Evolutionary conservation across 306 rosid species (phyloP).

Genomic region (Acmispon strigosus): DNA sequence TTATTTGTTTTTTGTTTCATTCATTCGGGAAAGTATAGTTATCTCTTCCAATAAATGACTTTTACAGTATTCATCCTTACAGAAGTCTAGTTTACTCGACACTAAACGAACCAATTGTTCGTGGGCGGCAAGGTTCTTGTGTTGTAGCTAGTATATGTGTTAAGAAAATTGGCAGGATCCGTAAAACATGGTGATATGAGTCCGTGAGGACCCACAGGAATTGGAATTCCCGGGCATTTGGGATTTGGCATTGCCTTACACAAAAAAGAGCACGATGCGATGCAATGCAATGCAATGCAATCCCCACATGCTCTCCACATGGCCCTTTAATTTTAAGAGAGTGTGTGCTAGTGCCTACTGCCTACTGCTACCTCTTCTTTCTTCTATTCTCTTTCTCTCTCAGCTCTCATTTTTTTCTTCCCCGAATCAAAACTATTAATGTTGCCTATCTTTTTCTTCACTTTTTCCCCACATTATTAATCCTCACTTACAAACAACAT

Average conservation of each 20-base stretch:
- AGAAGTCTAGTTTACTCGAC: too few relatives aligned
- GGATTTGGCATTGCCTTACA: conserved; percentile 33
- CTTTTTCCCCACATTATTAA: conserved; percentile 4
- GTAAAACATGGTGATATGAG: conserved; percentile 50
- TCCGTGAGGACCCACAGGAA: conserved; percentile 45
- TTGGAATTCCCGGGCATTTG: conserved; percentile 49
- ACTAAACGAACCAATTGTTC: too few relatives aligned
- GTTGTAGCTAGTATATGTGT: too few relatives aligned
- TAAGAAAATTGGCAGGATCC: conserved; percentile 63
- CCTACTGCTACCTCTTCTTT: not conserved
- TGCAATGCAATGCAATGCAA: conserved; percentile 23
- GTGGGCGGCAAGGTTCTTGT: too few relatives aligned
- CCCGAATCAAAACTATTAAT: conserved; percentile 11
- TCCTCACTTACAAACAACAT: not conserved
- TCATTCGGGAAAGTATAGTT: too few relatives aligned
- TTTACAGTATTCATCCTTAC: too few relatives aligned
- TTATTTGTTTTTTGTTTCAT: too few relatives aligned
- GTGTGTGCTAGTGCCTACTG: too few relatives aligned
- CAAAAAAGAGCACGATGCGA: conserved; percentile 23
- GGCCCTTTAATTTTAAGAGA: conserved; percentile 25
- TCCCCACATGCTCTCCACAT: conserved; percentile 74
- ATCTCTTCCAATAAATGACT: too few relatives aligned
- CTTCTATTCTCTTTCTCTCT: too few relatives aligned
- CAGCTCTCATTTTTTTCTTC: not conserved
- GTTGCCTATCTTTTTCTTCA: not conserved